These are phyloP conservation scores for Vitis riparia DNA, from an alignment of 164 flowering plant genomes.

Conservation along the genomic window DNA sequence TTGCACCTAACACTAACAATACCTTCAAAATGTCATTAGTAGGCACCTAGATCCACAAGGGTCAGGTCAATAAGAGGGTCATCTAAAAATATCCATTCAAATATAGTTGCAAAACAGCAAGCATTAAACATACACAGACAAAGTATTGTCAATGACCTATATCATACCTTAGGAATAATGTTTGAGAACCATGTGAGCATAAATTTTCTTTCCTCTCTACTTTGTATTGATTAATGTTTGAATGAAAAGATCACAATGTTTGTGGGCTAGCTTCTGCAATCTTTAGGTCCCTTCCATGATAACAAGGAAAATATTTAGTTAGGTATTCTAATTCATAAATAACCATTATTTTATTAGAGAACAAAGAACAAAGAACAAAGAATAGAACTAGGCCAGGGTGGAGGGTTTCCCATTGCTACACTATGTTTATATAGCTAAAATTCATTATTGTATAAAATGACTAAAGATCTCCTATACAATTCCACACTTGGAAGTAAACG, in stretches of 20 bases:
- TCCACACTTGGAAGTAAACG: too few species aligned
- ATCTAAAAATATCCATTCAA: slow-evolving; percentile 61
- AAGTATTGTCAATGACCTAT: slow-evolving; percentile 58
- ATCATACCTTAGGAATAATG: slow-evolving; percentile 43
- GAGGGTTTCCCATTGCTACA: too few species aligned
- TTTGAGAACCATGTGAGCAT: slow-evolving; percentile 57
- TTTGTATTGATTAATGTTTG: not conserved
- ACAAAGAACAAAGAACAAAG: too few species aligned
- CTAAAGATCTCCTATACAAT: too few species aligned
- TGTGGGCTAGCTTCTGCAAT: slow-evolving; percentile 5
- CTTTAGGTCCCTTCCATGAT: slow-evolving; percentile 68
- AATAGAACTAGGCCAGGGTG: too few species aligned
- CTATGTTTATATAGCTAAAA: too few species aligned
- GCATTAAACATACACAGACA: slow-evolving; percentile 71
- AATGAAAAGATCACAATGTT: not conserved
- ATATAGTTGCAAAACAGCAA: slow-evolving; percentile 61
- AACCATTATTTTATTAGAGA: too few species aligned
- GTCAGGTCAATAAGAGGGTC: slow-evolving; percentile 61
- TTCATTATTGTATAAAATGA: too few species aligned
- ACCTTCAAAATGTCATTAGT: slow-evolving; percentile 19
- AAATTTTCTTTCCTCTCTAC: not conserved
- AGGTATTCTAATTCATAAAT: slow-evolving; percentile 74
- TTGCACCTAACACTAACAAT: slow-evolving; percentile 3
- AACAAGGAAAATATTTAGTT: slow-evolving; percentile 62
- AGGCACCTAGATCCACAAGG: slow-evolving; percentile 75